Conservation (phyloP, 768 basidiomycete species). For the Mycena rosella region DNA sequence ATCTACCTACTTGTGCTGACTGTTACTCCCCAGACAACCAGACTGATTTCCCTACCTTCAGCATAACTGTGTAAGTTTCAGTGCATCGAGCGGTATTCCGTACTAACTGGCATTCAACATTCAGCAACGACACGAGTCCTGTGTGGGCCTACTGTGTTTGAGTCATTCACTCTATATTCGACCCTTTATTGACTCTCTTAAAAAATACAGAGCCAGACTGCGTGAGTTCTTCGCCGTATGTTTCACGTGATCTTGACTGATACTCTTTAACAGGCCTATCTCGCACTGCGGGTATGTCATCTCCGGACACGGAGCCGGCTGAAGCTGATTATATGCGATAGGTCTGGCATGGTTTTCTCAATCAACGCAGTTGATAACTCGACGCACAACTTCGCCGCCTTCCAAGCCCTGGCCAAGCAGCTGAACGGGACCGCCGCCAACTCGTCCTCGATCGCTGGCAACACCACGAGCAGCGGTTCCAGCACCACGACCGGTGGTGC, state of each 20-base stretch:
- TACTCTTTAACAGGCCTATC: not conserved
- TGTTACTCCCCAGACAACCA: not conserved
- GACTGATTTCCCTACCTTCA: slow-evolving; percentile 16
- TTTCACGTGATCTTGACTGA: too few species aligned
- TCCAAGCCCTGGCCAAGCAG: slow-evolving; percentile 65
- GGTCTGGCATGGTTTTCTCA: slow-evolving; percentile 67
- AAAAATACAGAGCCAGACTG: too few species aligned
- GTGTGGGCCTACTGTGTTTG: slow-evolving; percentile 40
- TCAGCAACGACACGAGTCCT: slow-evolving; percentile 23
- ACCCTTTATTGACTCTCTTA: too few species aligned
- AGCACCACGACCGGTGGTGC: slow-evolving; percentile 46
- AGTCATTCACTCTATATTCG: too few species aligned
- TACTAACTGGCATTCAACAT: too few species aligned
- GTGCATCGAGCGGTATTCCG: not conserved
- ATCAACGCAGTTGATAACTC: slow-evolving; percentile 69
- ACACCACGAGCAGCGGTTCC: too few species aligned
- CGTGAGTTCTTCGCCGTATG: not conserved
- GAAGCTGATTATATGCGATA: not conserved
- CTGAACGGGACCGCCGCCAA: slow-evolving; percentile 60
- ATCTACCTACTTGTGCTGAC: not conserved
- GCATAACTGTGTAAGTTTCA: slow-evolving; percentile 4
- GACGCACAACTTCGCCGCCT: slow-evolving; percentile 65
- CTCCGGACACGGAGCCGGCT: not conserved
- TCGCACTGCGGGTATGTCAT: not conserved
- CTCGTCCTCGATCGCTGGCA: slow-evolving; percentile 44